These are phyloP conservation scores for Phyllosticta citribraziliensis DNA, from an alignment of 2,329 filamentous ascomycete species.

Conservation along the genomic window DNA sequence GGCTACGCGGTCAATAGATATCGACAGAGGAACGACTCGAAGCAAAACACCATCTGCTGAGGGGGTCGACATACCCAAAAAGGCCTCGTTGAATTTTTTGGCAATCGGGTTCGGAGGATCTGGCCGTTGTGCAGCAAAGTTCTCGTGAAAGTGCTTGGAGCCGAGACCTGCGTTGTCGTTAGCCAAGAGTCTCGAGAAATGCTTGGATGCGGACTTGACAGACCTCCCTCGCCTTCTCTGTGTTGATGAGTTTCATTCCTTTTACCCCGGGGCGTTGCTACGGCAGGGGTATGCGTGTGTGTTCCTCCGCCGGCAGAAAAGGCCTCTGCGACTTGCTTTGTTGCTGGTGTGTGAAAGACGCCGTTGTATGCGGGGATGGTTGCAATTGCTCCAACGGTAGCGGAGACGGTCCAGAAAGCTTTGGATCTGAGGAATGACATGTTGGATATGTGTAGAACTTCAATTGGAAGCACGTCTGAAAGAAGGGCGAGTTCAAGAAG, in stretches of 20 bases:
- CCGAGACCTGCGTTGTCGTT: constrained; percentile 4
- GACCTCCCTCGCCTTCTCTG: constrained; percentile 20
- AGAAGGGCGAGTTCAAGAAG: neutral
- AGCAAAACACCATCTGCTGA: neutral
- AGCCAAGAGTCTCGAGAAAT: too few relatives aligned
- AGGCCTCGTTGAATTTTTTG: neutral
- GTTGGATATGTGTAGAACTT: neutral
- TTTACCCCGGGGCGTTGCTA: constrained; percentile 18
- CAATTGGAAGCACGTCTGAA: neutral
- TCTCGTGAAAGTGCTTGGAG: constrained; percentile 14
- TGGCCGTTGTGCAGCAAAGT: constrained; percentile 19
- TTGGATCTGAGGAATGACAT: constrained; percentile 9
- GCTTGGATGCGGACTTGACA: constrained; percentile 8
- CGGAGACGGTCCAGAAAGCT: constrained; percentile 1
- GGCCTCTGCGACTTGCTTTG: constrained; percentile 26
- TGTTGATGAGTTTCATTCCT: constrained; percentile 18
- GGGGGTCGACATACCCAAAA: neutral
- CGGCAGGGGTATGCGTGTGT: constrained; percentile 23
- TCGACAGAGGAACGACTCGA: neutral
- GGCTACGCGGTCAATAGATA: neutral
- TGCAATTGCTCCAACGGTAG: constrained; percentile 25
- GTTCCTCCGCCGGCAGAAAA: constrained; percentile 23
- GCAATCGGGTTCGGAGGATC: neutral
- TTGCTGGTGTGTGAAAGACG: constrained; percentile 26
- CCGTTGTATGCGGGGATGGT: constrained; percentile 28